Base-by-base conservation (phyloP, 441 rosid genomes). In the Sinapis alba region DNA sequence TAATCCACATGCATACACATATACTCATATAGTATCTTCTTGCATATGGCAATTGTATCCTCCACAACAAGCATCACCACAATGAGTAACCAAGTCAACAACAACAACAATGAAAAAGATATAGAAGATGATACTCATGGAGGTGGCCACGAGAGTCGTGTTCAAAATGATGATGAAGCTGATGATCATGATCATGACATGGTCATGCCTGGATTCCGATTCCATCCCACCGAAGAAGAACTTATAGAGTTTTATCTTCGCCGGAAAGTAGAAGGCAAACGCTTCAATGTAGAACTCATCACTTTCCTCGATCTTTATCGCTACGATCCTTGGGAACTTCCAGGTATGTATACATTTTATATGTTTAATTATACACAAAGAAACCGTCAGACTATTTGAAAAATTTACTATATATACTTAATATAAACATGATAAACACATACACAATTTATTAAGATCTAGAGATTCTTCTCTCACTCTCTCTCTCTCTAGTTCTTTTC, bases 271-370 rank as follows among this genome's bases (percentile, higher is more conserved):
- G 98, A 96, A 90, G 99, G 99, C 88, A 96, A 96, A 80, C 96
- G 89, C 28, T 96, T 96, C 88, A 93, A 93, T 28, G 97, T 93
- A n/a, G 99, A 96, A 74, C 97, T 93, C 86, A 96, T 96, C 69
- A 91, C 98, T 86, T 93, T 90, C 84, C 92, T 96, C 60, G 99
- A 96, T 84, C 99, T 96, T 74, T 96, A 96, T 85, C 97, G 97
- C 76, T 89, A 90, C 81, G 99, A 96, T 89, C 99, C 99, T 68
- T 96, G 99, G 99, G 98, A 96, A 66, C 99, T 96, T 78, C 99
- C 99, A 13, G 99, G 99, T 96, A 72, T 36, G 3, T 65, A 71
- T 57, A 45, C 75, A 76, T 57, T 68, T 67, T 13, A 84, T 19
- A 20, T 62, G 70, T 26, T 43, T 28, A 56, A 16, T 16, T 34